Evolutionary conservation across 805 yeast genomes (phyloP), one percentile per base, ranked within the genome.

Genomic region (Yamadazyma insecticola): DNA sequence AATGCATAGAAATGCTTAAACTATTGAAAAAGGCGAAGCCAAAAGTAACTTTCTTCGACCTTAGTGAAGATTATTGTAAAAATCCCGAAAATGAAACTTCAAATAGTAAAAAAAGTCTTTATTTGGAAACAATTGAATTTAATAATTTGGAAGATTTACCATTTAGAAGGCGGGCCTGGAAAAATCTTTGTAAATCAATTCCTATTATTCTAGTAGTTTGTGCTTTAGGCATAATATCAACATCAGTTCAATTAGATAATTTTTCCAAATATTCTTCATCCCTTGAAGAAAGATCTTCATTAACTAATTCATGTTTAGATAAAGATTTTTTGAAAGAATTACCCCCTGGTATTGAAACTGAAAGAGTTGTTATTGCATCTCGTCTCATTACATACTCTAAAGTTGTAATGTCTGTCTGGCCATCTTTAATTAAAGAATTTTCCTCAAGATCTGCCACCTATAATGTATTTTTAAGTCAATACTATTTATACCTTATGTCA

Each of bases 181-280:
- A 33, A 16, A 28, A 26, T 7, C 36, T 54, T 15, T 50, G 58
- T 26, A 37, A 40, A 16, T 41, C 41, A 16, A 40, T 55, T 13
- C 64, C 65, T 0, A 26, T 54, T 2, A 28, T 60, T 3, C 30
- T 56, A 4, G 26, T 50, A 16, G 43, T 51, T 7, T 60, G 65
- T 44, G 62, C 62, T 7, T 36, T 60, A 25, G 67, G 67, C 7
- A 45, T 49, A 2, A 29, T 59, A 8, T 33, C 60, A 4, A 51
- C 63, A 2, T 51, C 59, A 2, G 44, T 59, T 5, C 59, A 55
- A 30, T 39, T 59, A 14, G 58, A 60, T 18, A 61, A 61, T 35
- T 40, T 58, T 26, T 43, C 53, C n/a, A 51, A 41, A 12, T 60
- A 48, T 31, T 36, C 35, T 12, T 44, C 33, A 13, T 55, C 63